phyloP scores from a whole-genome alignment of 192 early-diverging fungal species.

The Mortierella hygrophila region DNA sequence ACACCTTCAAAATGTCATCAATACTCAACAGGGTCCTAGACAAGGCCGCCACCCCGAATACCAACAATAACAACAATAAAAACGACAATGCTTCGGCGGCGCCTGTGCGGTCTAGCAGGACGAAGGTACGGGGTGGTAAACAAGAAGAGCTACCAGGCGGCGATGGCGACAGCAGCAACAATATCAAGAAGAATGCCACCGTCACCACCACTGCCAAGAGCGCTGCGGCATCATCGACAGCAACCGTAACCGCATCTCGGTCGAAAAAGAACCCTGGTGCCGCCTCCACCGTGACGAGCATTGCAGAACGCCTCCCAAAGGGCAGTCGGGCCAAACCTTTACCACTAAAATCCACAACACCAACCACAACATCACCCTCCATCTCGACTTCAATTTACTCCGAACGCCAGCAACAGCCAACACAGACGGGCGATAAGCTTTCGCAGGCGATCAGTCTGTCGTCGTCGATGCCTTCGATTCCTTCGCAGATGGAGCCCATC shows the following conservation, averaged over 20 bases:
- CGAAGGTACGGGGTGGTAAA: not conserved
- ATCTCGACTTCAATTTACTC: not conserved
- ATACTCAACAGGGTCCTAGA: not conserved
- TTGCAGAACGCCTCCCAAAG: constrained; percentile 23
- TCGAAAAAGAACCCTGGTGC: constrained; percentile 4
- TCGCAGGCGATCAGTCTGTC: constrained; percentile 14
- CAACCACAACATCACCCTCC: not conserved
- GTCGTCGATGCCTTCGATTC: constrained; percentile 17
- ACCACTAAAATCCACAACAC: not conserved
- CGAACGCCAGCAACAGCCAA: not conserved
- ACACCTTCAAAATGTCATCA: not conserved
- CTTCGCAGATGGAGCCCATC: not conserved
- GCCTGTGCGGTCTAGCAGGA: not conserved
- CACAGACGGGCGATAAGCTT: not conserved
- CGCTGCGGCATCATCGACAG: not conserved
- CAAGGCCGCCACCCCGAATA: not conserved
- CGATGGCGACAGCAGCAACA: not conserved
- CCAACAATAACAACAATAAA: not conserved
- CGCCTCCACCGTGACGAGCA: constrained; percentile 7
- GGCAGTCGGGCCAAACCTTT: constrained; percentile 25
- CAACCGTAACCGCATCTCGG: not conserved
- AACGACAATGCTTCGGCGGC: not conserved
- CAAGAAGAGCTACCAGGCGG: not conserved
- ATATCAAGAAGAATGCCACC: too few relatives aligned
- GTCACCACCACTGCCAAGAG: not conserved